These are phyloP conservation scores for Lachnellula arida DNA, from an alignment of 2,329 filamentous ascomycete species.

Conservation along the genomic window DNA sequence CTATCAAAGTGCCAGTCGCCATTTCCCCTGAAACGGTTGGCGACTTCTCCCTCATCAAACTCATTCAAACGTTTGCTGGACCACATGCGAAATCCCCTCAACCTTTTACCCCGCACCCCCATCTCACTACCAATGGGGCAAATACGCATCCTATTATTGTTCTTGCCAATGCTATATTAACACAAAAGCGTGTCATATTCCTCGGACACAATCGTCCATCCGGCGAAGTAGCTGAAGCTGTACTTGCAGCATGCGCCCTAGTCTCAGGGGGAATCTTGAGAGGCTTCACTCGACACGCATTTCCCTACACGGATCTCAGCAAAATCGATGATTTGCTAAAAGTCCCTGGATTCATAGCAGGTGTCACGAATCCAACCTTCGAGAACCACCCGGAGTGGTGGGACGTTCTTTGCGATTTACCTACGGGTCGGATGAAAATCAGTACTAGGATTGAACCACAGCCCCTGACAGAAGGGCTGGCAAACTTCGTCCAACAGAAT, in stretches of 20 bases:
- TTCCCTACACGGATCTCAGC: slow-evolving; percentile 95
- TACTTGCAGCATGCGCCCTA: slow-evolving; percentile 90
- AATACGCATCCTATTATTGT: slow-evolving; percentile 93
- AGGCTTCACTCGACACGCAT: slow-evolving; percentile 92
- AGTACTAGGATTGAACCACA: slow-evolving; percentile 81
- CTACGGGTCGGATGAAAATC: slow-evolving; percentile 90
- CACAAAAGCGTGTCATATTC: slow-evolving; percentile 95
- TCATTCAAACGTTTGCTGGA: slow-evolving; percentile 89
- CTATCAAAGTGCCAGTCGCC: slow-evolving; percentile 92
- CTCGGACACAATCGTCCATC: slow-evolving; percentile 93
- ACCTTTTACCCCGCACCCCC: slow-evolving; percentile 80
- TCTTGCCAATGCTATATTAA: slow-evolving; percentile 87
- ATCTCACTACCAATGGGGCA: slow-evolving; percentile 86
- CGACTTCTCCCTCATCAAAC: slow-evolving; percentile 94
- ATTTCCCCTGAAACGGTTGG: slow-evolving; percentile 93
- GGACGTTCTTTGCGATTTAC: slow-evolving; percentile 92
- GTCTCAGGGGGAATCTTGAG: slow-evolving; percentile 88
- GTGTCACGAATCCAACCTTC: slow-evolving; percentile 95
- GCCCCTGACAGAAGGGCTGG: slow-evolving; percentile 74
- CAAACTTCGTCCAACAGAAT: slow-evolving; percentile 83
- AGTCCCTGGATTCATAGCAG: slow-evolving; percentile 95
- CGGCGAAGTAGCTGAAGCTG: slow-evolving; percentile 94
- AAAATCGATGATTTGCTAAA: slow-evolving; percentile 96
- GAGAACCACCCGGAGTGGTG: slow-evolving; percentile 96
- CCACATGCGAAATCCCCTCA: slow-evolving; percentile 78